Conservation (phyloP, 2,329 filamentous ascomycete genomes). For the Claviceps quebecensis region DNA sequence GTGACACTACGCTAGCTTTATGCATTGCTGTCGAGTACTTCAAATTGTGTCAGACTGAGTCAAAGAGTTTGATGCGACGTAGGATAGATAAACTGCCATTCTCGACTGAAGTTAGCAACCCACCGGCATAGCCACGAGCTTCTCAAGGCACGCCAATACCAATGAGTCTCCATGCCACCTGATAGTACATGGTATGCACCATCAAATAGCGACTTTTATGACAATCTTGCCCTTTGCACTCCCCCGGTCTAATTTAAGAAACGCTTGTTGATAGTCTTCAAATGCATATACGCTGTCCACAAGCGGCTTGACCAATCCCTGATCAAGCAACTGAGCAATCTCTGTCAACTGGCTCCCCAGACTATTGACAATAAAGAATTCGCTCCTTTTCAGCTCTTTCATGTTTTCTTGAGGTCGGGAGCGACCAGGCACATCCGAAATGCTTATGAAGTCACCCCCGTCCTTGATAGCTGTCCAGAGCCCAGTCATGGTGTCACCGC, state of each 20-base stretch:
- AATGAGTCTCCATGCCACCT: not conserved
- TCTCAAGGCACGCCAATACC: not conserved
- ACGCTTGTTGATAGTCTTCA: slow-evolving; percentile 23
- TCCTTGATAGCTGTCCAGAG: slow-evolving; percentile 23
- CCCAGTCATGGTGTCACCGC: slow-evolving; percentile 17
- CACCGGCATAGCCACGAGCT: not conserved
- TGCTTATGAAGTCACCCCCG: slow-evolving; percentile 20
- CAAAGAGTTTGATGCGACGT: no score
- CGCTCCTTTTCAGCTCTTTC: slow-evolving; percentile 16
- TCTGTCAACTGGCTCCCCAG: slow-evolving; percentile 20
- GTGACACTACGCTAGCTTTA: no score
- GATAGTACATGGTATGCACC: no score
- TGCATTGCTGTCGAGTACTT: no score
- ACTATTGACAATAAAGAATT: slow-evolving; percentile 25
- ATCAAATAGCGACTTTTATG: slow-evolving; percentile 16
- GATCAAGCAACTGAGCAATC: slow-evolving; percentile 21
- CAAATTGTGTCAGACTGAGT: no score
- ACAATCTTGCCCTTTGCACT: slow-evolving; percentile 25
- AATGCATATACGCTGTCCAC: slow-evolving; percentile 27
- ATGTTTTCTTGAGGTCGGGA: slow-evolving; percentile 15
- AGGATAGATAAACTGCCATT: no score
- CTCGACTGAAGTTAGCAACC: no score
- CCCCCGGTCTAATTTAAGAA: slow-evolving; percentile 21
- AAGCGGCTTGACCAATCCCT: slow-evolving; percentile 16
- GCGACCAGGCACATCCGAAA: slow-evolving; percentile 16